Percentiles rank a stretch among this genome's conserved stretches.
phyloP scores from a whole-genome alignment of 2,329 filamentous ascomycete species.

The Colletotrichum graminicola region DNA sequence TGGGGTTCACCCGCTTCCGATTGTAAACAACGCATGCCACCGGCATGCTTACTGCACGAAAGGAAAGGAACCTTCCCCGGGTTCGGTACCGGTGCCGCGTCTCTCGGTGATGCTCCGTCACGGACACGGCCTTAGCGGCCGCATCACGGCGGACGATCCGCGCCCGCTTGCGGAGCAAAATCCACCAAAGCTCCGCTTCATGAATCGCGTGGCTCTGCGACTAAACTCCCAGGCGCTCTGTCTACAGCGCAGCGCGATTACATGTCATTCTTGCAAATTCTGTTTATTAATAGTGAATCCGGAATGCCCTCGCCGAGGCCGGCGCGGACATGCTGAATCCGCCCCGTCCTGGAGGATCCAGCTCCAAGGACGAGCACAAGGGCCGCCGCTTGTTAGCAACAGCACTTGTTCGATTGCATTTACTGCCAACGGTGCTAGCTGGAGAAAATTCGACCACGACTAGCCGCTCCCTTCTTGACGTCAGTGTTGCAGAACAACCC shows the following conservation, averaged over 20 bases:
- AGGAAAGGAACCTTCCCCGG: not conserved
- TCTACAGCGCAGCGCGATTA: no score
- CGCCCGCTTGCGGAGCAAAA: not conserved
- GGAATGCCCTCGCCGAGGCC: not conserved
- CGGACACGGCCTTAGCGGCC: not conserved
- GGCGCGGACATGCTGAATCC: not conserved
- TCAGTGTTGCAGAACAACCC: not conserved
- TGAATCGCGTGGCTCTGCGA: not conserved
- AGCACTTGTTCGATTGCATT: not conserved
- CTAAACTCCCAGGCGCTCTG: not conserved
- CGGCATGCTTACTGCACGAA: not conserved
- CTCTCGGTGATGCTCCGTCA: not conserved
- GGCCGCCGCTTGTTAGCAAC: not conserved
- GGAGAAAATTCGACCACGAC: not conserved
- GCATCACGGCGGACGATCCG: no score
- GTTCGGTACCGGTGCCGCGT: constrained; percentile 19
- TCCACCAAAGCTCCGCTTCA: not conserved
- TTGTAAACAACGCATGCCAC: constrained; percentile 1
- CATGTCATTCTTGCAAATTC: not conserved
- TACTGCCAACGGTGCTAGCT: no score
- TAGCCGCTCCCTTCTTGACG: not conserved
- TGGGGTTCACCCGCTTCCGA: constrained; percentile 27
- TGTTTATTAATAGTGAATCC: not conserved
- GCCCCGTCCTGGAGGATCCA: not conserved
- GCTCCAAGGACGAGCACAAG: not conserved